Base-by-base conservation (phyloP, 2,329 filamentous ascomycete genomes). In the Drechslera avenae region DNA sequence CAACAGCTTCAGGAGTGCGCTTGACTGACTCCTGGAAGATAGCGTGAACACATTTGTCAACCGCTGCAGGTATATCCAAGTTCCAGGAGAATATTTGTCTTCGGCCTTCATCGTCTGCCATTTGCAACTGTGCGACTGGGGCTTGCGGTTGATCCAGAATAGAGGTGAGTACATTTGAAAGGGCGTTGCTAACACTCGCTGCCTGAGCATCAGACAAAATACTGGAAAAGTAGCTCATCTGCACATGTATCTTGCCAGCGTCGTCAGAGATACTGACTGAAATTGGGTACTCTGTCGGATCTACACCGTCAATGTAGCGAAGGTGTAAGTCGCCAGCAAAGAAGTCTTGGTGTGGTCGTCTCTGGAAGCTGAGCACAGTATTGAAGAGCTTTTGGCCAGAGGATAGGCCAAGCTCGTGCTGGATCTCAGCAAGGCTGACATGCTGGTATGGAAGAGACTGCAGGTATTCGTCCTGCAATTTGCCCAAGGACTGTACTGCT, bases 341-440 rank as follows among this genome's bases (percentile, higher is more conserved):
- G 13, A 39, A 39, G 35, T 39, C 35, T 39, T 39, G 18, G 35
- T 39, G 35, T 13, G 35, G 35, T 39, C 35, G 35, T 23, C 35
- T 39, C 10, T 39, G 35, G 19, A 39, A 39, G 18, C 18, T 23
- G 35, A 39, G 33, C 16, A 33, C 75, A 10, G 26, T 78, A 39
- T 79, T 78, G 63, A 78, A 77, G 18, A 79, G 62, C 2, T 71
- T 58, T 33, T 54, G 52, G 30, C 55, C 57, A 19, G 16, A n/a
- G 5, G 46, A 53, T 26, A 65, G 48, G n/a, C 55, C 56, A 21
- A 79, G 53, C 3, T 71, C 71, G 51, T 78, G 75, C 50, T 78
- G 75, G 30, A 79, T 74, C 49, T 76, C 75, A 9, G 76, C 75
- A 12, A 65, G 39, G 6, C 52, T 56, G 40, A 41, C 45, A 36